A percentile compares a stretch with the other conserved stretches of the same genome.
Conservation (phyloP, 2,329 filamentous ascomycete genomes). For the Ophiostoma ips region DNA sequence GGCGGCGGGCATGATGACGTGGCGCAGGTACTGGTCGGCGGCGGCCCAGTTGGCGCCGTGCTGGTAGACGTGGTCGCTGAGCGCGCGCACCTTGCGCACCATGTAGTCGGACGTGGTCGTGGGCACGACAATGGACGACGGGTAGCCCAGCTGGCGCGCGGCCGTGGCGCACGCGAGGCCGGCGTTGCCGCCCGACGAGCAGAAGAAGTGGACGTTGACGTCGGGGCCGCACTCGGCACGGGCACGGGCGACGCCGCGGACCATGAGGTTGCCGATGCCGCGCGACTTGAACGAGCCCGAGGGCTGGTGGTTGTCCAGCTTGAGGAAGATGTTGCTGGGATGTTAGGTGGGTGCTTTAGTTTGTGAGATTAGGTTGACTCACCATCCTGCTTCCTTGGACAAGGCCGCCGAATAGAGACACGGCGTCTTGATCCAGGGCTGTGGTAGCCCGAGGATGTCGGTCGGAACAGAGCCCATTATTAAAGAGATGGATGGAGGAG, state of each 20-base stretch:
- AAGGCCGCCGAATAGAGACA: conserved; percentile 50
- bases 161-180: conserved; percentile 67
- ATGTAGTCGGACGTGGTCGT: conserved; percentile 49
- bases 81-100: conserved; percentile 49
- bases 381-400: conserved; percentile 56
- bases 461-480: conserved; percentile 8
- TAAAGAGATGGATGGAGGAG: neutral
- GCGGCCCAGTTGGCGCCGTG: conserved; percentile 53
- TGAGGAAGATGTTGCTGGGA: conserved; percentile 59
- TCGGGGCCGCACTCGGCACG: conserved; percentile 14
- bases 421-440: conserved; percentile 55
- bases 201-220: conserved; percentile 52
- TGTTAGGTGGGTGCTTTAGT: neutral
- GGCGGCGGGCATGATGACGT: conserved; percentile 31
- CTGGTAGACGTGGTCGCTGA: conserved; percentile 49
- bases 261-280: conserved; percentile 59
- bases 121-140: conserved; percentile 61
- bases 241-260: conserved; percentile 26
- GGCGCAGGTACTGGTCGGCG: conserved; percentile 50
- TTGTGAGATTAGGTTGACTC: conserved; percentile 13
- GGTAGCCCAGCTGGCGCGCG: conserved; percentile 43
- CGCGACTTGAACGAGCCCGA: conserved; percentile 74
- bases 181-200: conserved; percentile 64
- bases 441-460: conserved; percentile 11
- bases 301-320: conserved; percentile 70